These are phyloP conservation scores for Calendula officinalis DNA, from an alignment of 129 eudicot genomes.

Conservation along the genomic window DNA sequence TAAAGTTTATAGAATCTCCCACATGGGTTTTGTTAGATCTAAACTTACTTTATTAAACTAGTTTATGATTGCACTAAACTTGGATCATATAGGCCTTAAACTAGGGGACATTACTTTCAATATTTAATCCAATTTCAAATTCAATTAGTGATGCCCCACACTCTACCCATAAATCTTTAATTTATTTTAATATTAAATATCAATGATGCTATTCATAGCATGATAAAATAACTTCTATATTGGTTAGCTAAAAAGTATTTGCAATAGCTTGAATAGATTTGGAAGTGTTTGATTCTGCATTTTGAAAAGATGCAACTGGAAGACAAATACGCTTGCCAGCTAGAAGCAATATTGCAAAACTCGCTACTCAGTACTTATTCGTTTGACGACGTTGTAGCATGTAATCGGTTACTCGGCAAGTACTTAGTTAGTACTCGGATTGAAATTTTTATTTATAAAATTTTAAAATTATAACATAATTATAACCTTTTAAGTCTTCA, in stretches of 20 bases:
- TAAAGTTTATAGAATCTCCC: conserved; percentile 36
- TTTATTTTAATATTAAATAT: neutral
- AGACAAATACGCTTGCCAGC: too few relatives aligned
- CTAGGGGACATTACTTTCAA: conserved; percentile 36
- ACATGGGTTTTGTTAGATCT: conserved; percentile 44
- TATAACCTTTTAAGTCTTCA: too few relatives aligned
- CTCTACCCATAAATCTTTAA: conserved; percentile 14
- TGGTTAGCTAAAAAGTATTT: neutral
- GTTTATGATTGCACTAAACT: conserved; percentile 34
- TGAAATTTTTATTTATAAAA: too few relatives aligned
- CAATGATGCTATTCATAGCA: neutral
- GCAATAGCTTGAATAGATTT: neutral
- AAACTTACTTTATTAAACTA: conserved; percentile 37
- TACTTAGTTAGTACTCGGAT: too few relatives aligned
- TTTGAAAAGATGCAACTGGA: neutral
- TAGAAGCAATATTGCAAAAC: too few relatives aligned
- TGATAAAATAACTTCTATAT: neutral
- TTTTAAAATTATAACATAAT: too few relatives aligned
- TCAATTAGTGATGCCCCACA: conserved; percentile 33
- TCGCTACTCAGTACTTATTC: too few relatives aligned
- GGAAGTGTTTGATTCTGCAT: neutral
- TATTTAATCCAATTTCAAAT: conserved; percentile 29
- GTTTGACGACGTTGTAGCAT: too few relatives aligned
- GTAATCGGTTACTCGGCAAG: too few relatives aligned
- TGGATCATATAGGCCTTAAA: conserved; percentile 30